These are phyloP conservation scores for Cladophialophora immunda DNA, from an alignment of 2,329 filamentous ascomycete species.

Conservation along the genomic window DNA sequence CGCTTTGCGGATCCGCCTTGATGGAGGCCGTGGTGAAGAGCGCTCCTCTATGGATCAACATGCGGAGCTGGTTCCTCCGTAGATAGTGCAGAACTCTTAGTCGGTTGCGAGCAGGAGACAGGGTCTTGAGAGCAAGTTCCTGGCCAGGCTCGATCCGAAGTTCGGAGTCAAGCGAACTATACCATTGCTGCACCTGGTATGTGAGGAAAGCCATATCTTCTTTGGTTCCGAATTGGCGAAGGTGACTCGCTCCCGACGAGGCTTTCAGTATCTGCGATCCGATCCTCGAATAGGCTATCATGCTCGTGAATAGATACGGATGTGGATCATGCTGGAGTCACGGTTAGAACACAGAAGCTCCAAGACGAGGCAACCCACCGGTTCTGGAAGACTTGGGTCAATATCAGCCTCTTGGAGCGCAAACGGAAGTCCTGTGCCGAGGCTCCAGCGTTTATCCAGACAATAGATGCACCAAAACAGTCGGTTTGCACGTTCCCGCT, in stretches of 20 bases:
- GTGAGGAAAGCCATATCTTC: slow-evolving; percentile 54
- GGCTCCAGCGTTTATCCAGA: slow-evolving; percentile 62
- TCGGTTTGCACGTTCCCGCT: slow-evolving; percentile 37
- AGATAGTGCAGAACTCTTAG: slow-evolving; percentile 56
- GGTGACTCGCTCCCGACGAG: slow-evolving; percentile 50
- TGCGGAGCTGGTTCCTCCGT: slow-evolving; percentile 57
- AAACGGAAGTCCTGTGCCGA: slow-evolving; percentile 61
- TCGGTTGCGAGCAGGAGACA: slow-evolving; percentile 39
- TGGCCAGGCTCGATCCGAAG: slow-evolving; percentile 49
- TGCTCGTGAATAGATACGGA: slow-evolving; percentile 55
- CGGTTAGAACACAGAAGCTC: slow-evolving; percentile 1
- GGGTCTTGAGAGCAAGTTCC: slow-evolving; percentile 12
- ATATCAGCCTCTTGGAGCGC: slow-evolving; percentile 60
- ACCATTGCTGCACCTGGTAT: slow-evolving; percentile 56
- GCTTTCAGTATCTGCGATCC: slow-evolving; percentile 59
- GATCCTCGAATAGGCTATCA: slow-evolving; percentile 59
- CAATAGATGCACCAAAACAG: slow-evolving; percentile 64
- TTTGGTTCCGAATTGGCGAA: slow-evolving; percentile 45
- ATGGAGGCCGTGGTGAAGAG: slow-evolving; percentile 52
- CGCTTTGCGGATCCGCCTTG: slow-evolving; percentile 46
- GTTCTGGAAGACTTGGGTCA: slow-evolving; percentile 58
- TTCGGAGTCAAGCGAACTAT: slow-evolving; percentile 55
- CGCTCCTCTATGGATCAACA: slow-evolving; percentile 56
- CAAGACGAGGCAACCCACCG: slow-evolving; percentile 45
- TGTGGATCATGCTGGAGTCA: slow-evolving; percentile 39